A percentile compares a stretch with the other conserved stretches of the same genome.
These are phyloP conservation scores for Sedum album DNA, from an alignment of 164 flowering plant genomes.

Conservation along the genomic window DNA sequence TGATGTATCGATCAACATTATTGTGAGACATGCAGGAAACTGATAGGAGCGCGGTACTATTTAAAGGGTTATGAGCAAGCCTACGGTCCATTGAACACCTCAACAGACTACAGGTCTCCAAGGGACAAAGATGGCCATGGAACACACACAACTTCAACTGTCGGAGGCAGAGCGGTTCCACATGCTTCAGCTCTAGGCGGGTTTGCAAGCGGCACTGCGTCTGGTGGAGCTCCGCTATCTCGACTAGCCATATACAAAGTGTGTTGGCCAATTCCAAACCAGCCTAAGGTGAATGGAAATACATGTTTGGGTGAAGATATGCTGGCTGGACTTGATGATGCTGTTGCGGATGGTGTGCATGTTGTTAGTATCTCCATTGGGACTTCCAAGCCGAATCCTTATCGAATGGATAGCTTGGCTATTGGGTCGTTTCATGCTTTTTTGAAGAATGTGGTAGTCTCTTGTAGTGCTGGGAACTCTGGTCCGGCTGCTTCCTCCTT, in stretches of 20 bases:
- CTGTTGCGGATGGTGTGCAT: slow-evolving; percentile 54
- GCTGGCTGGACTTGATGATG: slow-evolving; percentile 86
- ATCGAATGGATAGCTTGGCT: slow-evolving; percentile 43
- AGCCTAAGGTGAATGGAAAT: slow-evolving; percentile 34
- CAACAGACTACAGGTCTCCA: slow-evolving; percentile 55
- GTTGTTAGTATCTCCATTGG: slow-evolving; percentile 81
- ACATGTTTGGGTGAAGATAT: slow-evolving; percentile 65
- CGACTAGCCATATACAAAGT: slow-evolving; percentile 87
- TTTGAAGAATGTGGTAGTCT: slow-evolving; percentile 54
- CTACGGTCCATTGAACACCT: slow-evolving; percentile 43
- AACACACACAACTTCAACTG: slow-evolving; percentile 79
- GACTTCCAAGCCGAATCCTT: slow-evolving; percentile 15
- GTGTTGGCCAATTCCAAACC: slow-evolving; percentile 69
- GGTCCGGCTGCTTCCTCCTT: slow-evolving; percentile 57
- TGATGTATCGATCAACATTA: background rate
- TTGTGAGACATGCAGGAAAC: slow-evolving; percentile 38
- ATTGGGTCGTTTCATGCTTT: slow-evolving; percentile 69
- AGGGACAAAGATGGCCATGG: slow-evolving; percentile 93
- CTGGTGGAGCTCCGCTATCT: slow-evolving; percentile 75
- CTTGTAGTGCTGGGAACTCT: slow-evolving; percentile 63
- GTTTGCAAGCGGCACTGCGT: slow-evolving; percentile 58
- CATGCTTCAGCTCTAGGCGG: slow-evolving; percentile 55
- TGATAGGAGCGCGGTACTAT: slow-evolving; percentile 85
- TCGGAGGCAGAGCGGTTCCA: slow-evolving; percentile 46
- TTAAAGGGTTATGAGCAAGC: slow-evolving; percentile 44